phyloP scores from a whole-genome alignment of 768 basidiomycete species.

The Nidularia pulvinata region DNA sequence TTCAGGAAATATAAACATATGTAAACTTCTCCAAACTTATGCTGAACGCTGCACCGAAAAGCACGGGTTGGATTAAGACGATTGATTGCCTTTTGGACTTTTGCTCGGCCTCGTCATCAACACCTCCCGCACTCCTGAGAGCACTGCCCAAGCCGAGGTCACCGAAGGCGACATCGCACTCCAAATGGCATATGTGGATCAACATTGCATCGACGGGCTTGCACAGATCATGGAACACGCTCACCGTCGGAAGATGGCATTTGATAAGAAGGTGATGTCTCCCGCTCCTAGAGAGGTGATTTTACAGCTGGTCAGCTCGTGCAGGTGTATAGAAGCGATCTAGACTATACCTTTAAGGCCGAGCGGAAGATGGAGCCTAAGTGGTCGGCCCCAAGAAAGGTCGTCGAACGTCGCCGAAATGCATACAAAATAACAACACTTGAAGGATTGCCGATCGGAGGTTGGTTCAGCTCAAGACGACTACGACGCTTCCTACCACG shows the following conservation, averaged over 20 bases:
- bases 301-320: constrained; percentile 18
- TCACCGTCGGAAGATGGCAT: constrained; percentile 15
- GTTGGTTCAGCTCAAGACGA: constrained; percentile 1
- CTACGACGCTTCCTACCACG: constrained; percentile 1
- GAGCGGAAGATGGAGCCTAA: constrained; percentile 8
- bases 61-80: too few relatives aligned
- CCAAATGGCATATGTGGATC: constrained; percentile 23
- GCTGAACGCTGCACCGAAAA: too few relatives aligned
- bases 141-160: neutral
- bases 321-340: constrained; percentile 5
- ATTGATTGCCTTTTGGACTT: constrained; percentile 8
- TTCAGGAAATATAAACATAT: too few relatives aligned
- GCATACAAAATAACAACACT: constrained; percentile 12
- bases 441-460: neutral
- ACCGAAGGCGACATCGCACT: constrained; percentile 3
- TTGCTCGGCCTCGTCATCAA: constrained; percentile 15
- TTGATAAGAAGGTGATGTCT: constrained; percentile 16
- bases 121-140: constrained; percentile 8
- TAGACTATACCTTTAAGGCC: constrained; percentile 7
- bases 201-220: constrained; percentile 26
- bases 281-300: constrained; percentile 10
- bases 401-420: constrained; percentile 6
- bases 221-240: constrained; percentile 16
- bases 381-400: constrained; percentile 8
- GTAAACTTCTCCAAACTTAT: too few relatives aligned